Evolutionary conservation across 75 land plant species (phyloP), one percentile per base, ranked within the genome.

Genomic region (Cryptomeria japonica): DNA sequence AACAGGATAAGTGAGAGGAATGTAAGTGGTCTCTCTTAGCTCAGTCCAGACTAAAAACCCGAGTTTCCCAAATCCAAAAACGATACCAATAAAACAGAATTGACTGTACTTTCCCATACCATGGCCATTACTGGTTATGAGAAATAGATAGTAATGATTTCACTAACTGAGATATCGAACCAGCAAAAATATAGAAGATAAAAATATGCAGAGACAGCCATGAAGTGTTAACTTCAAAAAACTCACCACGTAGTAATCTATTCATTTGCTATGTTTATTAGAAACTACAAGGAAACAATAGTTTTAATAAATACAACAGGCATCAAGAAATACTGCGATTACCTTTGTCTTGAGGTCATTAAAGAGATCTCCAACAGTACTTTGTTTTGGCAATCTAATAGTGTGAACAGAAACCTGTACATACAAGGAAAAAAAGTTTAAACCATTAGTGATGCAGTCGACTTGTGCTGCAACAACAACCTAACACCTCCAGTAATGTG

Each of bases 321-420:
- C 25, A 85, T 36, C 37, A 19, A 22, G 25, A 51, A 6, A 38
- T 8, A 14, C 39, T 34, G 32, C 8, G 39, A 0, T 79, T 87
- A 98, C 99, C 98, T 98, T 98, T n/a, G 93, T 84, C 86, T 91
- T 97, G 56, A 98, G 90, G 36, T 97, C 97, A 93, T 92, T 92
- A 75, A 98, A 90, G 7, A 98, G 96, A 95, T 98, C 99, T 53
- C 95, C 97, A 42, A 98, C 96, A 78, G 97, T 97, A 82, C 99
- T 98, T 86, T 97, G 95, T 73, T 98, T 98, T 0, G 99, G 99
- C 68, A 98, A 86, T 85, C 99, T 95, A 77, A 98, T 93, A 55
- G 82, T 95, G 85, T 97, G 96, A 78, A 93, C 93, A 12, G 91
- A 92, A 14, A 96, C 95, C 99, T 98, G 96, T 64, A 38, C 19